Evolutionary conservation across 108 stramenopile species (phyloP).

Genomic region (Nitzschia palea): DNA sequence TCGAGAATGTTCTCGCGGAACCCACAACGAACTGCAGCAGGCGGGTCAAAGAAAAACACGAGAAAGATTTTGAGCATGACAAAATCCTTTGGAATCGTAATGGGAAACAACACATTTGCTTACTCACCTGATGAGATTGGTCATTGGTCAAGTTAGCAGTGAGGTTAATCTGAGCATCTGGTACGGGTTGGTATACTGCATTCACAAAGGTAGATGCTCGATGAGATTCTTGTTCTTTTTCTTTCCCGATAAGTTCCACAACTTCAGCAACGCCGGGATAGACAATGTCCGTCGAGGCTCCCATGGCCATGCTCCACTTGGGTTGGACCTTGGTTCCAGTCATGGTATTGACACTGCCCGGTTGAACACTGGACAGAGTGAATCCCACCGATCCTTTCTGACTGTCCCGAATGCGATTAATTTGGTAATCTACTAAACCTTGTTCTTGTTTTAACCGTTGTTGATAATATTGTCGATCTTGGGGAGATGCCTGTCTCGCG

Average conservation of each 20-base stretch:
- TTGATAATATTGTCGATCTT: constrained; percentile 22
- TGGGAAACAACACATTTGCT: not conserved
- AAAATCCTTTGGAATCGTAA: not conserved
- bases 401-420: constrained; percentile 23
- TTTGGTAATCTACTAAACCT: constrained; percentile 34
- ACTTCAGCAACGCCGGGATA: constrained; percentile 33
- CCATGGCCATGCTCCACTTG: constrained; percentile 42
- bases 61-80: not conserved
- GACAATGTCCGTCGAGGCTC: constrained; percentile 22
- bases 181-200: constrained; percentile 29
- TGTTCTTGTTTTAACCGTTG: constrained; percentile 25
- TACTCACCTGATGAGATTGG: constrained; percentile 32
- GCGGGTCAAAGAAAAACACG: not conserved
- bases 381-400: constrained; percentile 38
- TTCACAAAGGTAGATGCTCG: constrained; percentile 33
- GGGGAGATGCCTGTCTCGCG: not conserved
- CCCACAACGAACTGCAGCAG: constrained; percentile 14
- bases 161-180: constrained; percentile 28
- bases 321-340: constrained; percentile 7
- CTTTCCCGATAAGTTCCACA: constrained; percentile 15
- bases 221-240: constrained; percentile 19
- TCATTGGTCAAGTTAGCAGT: constrained; percentile 37
- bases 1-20: constrained; percentile 33
- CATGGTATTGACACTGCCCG: not conserved
- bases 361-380: constrained; percentile 28